These are phyloP conservation scores for Ilex paraguariensis DNA, from an alignment of 305 asterid species.

Conservation along the genomic window DNA sequence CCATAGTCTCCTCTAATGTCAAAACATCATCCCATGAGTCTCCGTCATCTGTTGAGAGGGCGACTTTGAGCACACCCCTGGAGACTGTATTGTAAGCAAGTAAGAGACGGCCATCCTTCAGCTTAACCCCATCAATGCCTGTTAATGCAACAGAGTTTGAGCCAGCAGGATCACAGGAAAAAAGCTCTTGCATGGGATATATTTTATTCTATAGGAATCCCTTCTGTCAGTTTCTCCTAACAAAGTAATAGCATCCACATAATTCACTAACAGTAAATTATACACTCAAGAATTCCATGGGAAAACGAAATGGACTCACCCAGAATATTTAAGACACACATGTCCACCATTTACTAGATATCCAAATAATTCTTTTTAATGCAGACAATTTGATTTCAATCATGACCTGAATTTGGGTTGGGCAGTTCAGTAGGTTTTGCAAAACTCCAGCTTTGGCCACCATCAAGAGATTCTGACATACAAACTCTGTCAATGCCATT, in stretches of 20 bases:
- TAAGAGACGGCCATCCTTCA: constrained; percentile 66
- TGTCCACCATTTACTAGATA: not conserved
- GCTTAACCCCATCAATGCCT: constrained; percentile 94
- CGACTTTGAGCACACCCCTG: constrained; percentile 75
- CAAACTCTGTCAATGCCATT: constrained; percentile 55
- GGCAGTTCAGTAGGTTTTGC: constrained; percentile 72
- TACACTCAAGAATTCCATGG: too few species aligned
- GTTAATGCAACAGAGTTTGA: not conserved
- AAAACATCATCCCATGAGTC: constrained; percentile 70
- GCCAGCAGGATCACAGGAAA: not conserved
- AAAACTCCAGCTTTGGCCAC: constrained; percentile 82
- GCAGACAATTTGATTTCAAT: not conserved
- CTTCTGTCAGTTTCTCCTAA: too few species aligned
- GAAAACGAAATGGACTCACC: too few species aligned
- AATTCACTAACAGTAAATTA: too few species aligned
- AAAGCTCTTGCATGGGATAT: not conserved
- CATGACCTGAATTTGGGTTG: constrained; percentile 85
- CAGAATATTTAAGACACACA: too few species aligned
- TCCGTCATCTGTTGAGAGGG: constrained; percentile 71
- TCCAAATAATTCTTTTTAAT: constrained; percentile 1
- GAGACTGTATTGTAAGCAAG: constrained; percentile 77
- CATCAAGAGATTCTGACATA: constrained; percentile 76
- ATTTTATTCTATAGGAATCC: not conserved
- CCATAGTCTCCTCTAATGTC: constrained; percentile 58
- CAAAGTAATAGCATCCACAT: too few species aligned